These are phyloP conservation scores for Areca catechu DNA, from an alignment of 176 grass and related monocot genomes.

Conservation along the genomic window DNA sequence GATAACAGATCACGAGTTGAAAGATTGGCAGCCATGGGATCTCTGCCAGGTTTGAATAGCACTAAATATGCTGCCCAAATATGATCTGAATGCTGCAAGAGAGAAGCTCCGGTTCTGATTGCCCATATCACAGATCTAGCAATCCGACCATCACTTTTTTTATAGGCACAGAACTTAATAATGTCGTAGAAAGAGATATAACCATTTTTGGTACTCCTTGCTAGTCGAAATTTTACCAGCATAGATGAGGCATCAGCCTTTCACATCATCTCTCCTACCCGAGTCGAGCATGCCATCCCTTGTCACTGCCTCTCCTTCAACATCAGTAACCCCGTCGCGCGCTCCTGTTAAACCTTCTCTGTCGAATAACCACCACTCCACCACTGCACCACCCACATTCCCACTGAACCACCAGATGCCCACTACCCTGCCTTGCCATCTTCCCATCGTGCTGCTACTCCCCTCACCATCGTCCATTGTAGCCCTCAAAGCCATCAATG, in stretches of 20 bases:
- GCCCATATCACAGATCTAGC: conserved; percentile 6
- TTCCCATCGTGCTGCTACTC: too few species aligned
- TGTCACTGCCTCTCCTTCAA: too few species aligned
- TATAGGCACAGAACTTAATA: conserved; percentile 23
- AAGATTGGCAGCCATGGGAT: conserved; percentile 6
- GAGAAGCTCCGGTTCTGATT: conserved; percentile 1
- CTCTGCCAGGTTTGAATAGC: conserved; percentile 26
- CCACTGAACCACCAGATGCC: too few species aligned
- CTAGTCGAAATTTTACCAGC: conserved; percentile 26
- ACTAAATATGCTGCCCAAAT: conserved; percentile 50
- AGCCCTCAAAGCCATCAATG: too few species aligned
- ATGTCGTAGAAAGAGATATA: conserved; percentile 40
- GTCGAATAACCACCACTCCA: too few species aligned
- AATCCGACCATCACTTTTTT: conserved; percentile 5
- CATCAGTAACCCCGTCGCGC: too few species aligned
- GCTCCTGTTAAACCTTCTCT: too few species aligned
- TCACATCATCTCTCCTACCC: too few species aligned
- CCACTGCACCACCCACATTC: too few species aligned
- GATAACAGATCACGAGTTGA: conserved; percentile 16
- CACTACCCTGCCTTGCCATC: too few species aligned
- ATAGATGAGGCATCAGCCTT: conserved; percentile 20
- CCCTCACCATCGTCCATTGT: too few species aligned
- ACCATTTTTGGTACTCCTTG: conserved; percentile 5
- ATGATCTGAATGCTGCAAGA: conserved; percentile 19
- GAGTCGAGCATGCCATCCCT: too few species aligned